These are phyloP conservation scores for Pseudonitzschia delicatissima DNA, from an alignment of 108 stramenopile genomes.

Conservation along the genomic window DNA sequence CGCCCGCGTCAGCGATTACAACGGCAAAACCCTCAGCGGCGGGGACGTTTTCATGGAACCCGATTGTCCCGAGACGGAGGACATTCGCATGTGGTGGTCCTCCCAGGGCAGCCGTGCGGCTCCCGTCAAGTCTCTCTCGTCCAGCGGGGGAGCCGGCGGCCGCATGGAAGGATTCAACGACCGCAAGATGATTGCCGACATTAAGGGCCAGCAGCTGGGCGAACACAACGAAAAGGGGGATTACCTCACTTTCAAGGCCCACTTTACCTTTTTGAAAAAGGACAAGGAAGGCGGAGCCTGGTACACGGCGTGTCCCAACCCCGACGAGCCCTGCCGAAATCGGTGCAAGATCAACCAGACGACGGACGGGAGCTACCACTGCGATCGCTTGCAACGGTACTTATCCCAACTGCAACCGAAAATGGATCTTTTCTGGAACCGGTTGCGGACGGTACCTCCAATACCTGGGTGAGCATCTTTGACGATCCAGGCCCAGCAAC, in stretches of 20 bases:
- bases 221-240: constrained; percentile 84
- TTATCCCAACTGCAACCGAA: constrained; percentile 68
- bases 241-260: constrained; percentile 84
- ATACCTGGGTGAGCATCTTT: constrained; percentile 89
- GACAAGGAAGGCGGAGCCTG: constrained; percentile 93
- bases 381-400: constrained; percentile 82
- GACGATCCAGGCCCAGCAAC: constrained; percentile 79
- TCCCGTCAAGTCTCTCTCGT: constrained; percentile 55
- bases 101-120: constrained; percentile 46
- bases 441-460: constrained; percentile 78
- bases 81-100: constrained; percentile 64
- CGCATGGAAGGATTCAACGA: constrained; percentile 55
- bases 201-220: constrained; percentile 86
- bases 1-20: constrained; percentile 86
- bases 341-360: constrained; percentile 81
- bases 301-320: constrained; percentile 93
- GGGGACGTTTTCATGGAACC: constrained; percentile 48
- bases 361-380: constrained; percentile 78
- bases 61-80: constrained; percentile 50
- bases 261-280: constrained; percentile 88
- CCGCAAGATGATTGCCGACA: constrained; percentile 73
- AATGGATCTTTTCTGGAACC: constrained; percentile 88
- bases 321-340: constrained; percentile 84
- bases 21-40: constrained; percentile 65
- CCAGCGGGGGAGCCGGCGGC: constrained; percentile 63